Evolutionary conservation across 1,139 yeast genomes (phyloP), one percentile per base, ranked within the genome.

Genomic region (Yamadazyma spencermartinsiae): DNA sequence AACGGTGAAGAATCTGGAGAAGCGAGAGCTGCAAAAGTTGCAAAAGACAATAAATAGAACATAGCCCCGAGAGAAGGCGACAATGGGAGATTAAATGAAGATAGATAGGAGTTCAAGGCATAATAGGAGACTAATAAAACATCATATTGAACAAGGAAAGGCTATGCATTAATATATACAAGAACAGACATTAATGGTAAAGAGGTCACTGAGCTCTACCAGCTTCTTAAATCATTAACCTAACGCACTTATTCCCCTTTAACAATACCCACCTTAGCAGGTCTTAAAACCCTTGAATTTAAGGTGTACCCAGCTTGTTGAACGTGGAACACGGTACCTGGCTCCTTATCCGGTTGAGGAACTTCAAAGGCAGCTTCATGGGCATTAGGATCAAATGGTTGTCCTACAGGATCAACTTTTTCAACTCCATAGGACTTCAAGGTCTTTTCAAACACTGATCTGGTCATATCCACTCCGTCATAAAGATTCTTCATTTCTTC

Each of bases 211-310:
- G n/a, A n/a, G n/a, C n/a, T 20, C 10, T 7, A 20, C 23, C 23
- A 10, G 23, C 10, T 20, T 7, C 9, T 20, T 20, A 8, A 10
- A 20, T 10, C 23, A 10, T 20, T 20, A 10, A 10, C 23, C 23
- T 24, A 11, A 24, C 26, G 12, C 12, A 16, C 15, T 16, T 28
- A 13, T 25, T 48, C 58, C 30, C 56, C 80, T 69, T 85, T 86
- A 50, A 89, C 97, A 57, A 90, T 80, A 53, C 98, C 97, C 51
- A 90, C 98, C 74, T 90, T 90, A 45, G 98, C 96, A 30, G 98
- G 96, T 67, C 98, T 82, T 59, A 90, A 76, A 33, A 89, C 96
- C 61, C 97, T 79, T 51, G 85, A 80, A 65, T 89, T 89, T 57
- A 88, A 76, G 43, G 85, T 79, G 70, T 83, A 90, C 35, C 98